A percentile compares a stretch with the other conserved stretches of the same genome.
Evolutionary conservation across 208 protist species (phyloP).

Genomic region (Trypanosomatidae sp.): DNA sequence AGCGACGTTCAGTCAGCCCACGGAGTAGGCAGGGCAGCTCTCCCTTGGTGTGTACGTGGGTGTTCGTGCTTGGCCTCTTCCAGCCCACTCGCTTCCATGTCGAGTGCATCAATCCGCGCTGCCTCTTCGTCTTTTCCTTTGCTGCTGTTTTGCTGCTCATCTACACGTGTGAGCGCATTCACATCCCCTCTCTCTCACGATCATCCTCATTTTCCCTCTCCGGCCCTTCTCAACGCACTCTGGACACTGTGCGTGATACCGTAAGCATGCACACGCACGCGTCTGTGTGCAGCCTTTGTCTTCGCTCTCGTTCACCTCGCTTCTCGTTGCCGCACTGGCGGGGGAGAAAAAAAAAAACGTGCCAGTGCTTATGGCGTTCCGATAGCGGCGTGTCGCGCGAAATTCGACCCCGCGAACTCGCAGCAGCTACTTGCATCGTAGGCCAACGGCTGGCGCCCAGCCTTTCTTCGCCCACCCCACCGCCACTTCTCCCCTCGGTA

Average conservation of each 20-base stretch:
- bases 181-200: too few species aligned
- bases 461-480: neutral
- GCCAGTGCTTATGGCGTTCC: neutral
- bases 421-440: neutral
- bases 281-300: neutral
- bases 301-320: neutral
- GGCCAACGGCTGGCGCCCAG: neutral
- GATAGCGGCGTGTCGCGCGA: neutral
- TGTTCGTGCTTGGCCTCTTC: neutral
- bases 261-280: neutral
- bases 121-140: neutral
- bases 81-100: neutral
- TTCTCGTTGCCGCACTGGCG: neutral
- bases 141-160: neutral
- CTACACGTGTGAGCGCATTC: slow-evolving; percentile 8
- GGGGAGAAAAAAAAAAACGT: neutral
- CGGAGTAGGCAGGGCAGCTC: neutral
- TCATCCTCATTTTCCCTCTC: neutral
- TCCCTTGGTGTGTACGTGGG: slow-evolving; percentile 9
- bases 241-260: neutral
- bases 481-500: neutral
- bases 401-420: neutral
- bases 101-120: neutral
- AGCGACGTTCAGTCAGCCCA: neutral
- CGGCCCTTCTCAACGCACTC: neutral